Base-by-base conservation (phyloP, 129 eudicot species). In the Flaveria ramosissima region DNA sequence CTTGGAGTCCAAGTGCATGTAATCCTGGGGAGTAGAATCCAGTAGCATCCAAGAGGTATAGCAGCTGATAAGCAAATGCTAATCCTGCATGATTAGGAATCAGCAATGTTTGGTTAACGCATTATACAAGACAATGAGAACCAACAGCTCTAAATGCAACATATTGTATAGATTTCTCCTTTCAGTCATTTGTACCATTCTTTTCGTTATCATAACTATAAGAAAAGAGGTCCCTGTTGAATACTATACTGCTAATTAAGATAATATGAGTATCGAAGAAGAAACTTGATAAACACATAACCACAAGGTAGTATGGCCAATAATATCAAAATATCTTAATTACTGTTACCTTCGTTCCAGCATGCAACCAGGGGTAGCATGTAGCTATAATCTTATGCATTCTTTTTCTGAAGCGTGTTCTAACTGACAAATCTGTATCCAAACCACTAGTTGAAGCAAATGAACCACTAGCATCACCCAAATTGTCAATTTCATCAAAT, bases 351-450 rank as follows among this genome's bases (percentile, higher is more conserved):
- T 89, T 95, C 99, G 59, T 90, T 78, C 97, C 99, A 76, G 96
- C 97, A 89, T 95, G 99, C 74, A 95, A 63, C 96, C 92, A 91
- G 8, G 99, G 99, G 80, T 95, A 95, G 84, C 89, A 95, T 85
- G 86, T 88, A 85, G 88, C 94, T 23, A 95, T 62, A 75, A 87
- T 60, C 89, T 91, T 91, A 76, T 76, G 68, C 73, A 90, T 55
- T 81, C 84, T 87, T 78, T 81, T 88, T 62, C 77, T 62, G 72
- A 80, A 60, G 30, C 81, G 89, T 51, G 86, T 83, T 85, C 94
- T 78, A 11, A 79, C 83, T 14, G 96, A 81, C 78, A 68, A 69
- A 56, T 85, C 94, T 64, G 73, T 45, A 83, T 77, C 78, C 45
- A 89, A 76, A 80, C 81, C 82, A 62, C 81, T 77, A 61, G 87